phyloP scores from a whole-genome alignment of 1,139 yeast species.

The Kurtzmaniella quercitrusa region DNA sequence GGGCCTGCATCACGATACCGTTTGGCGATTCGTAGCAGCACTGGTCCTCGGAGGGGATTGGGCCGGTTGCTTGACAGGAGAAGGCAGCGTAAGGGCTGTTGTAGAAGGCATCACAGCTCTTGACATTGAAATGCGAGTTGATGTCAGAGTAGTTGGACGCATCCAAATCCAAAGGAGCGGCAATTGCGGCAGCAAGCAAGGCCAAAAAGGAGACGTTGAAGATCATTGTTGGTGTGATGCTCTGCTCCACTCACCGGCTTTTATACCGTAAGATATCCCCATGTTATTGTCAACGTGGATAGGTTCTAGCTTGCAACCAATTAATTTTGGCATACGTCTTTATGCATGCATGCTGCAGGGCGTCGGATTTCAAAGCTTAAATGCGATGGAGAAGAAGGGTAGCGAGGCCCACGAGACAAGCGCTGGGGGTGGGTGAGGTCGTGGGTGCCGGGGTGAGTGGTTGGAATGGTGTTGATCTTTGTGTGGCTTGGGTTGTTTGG shows the following conservation, averaged over 20 bases:
- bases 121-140: constrained; percentile 1
- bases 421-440: background rate
- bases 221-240: background rate
- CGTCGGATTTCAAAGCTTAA: background rate
- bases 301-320: background rate
- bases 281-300: background rate
- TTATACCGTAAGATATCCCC: background rate
- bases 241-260: background rate
- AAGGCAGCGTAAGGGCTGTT: constrained; percentile 6
- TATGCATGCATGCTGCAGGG: background rate
- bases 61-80: constrained; percentile 14
- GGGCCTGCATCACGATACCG: constrained; percentile 36
- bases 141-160: too few relatives aligned
- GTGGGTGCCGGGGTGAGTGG: too few relatives aligned
- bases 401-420: background rate
- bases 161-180: constrained; percentile 1
- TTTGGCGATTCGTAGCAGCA: constrained; percentile 30
- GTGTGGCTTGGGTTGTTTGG: too few relatives aligned
- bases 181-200: background rate
- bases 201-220: background rate
- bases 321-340: background rate
- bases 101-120: constrained; percentile 5
- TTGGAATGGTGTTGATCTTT: too few relatives aligned
- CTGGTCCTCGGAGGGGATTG: constrained; percentile 19
- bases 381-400: background rate